A percentile compares a stretch with the other conserved stretches of the same genome.
Evolutionary conservation across 108 stramenopile species (phyloP).

Genomic region (Pseudonitzschia delicatissima): DNA sequence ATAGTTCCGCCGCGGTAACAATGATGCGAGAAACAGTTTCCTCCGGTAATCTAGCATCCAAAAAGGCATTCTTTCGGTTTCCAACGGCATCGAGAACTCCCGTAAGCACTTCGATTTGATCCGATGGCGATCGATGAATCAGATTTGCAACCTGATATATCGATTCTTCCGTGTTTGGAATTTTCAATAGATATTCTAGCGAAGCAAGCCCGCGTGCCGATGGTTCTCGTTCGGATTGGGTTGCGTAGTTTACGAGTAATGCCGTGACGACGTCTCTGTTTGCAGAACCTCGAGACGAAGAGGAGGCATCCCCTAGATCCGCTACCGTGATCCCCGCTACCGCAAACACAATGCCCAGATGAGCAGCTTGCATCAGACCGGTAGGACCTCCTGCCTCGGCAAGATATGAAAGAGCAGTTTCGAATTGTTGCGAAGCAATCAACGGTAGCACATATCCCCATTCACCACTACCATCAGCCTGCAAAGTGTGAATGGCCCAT

Average conservation of each 20-base stretch:
- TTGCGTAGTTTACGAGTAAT: constrained; percentile 43
- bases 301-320: constrained; percentile 23
- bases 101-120: constrained; percentile 25
- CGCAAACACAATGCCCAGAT: constrained; percentile 45
- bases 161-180: constrained; percentile 29
- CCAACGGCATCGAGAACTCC: constrained; percentile 37
- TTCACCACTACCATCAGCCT: constrained; percentile 52
- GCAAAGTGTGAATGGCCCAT: constrained; percentile 77
- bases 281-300: neutral
- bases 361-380: constrained; percentile 73
- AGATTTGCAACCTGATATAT: constrained; percentile 32
- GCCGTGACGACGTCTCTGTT: constrained; percentile 23
- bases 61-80: constrained; percentile 24
- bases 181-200: constrained; percentile 43
- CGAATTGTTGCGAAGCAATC: constrained; percentile 70
- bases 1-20: constrained; percentile 42
- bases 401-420: constrained; percentile 59
- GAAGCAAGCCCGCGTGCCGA: constrained; percentile 20
- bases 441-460: constrained; percentile 78
- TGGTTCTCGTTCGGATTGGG: constrained; percentile 20
- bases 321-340: constrained; percentile 10
- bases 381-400: constrained; percentile 57
- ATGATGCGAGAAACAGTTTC: constrained; percentile 9
- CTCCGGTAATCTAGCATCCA: constrained; percentile 50
- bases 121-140: constrained; percentile 24